Base-by-base conservation (phyloP, 1,284 basidiomycete species). In the Boletus mariae region DNA sequence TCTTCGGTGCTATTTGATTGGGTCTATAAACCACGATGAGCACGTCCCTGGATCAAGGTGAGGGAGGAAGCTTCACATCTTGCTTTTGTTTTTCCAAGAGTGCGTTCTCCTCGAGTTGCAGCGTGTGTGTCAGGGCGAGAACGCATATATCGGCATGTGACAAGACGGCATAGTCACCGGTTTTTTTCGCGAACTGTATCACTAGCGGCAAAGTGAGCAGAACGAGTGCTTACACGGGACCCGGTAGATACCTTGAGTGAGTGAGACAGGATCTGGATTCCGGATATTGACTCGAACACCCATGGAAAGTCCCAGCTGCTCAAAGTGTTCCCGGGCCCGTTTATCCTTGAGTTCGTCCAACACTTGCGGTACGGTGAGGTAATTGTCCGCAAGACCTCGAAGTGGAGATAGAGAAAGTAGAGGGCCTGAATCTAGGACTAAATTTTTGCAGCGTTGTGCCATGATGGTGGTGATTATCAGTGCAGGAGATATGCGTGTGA, bases 101-200 rank as follows among this genome's bases (percentile, higher is more conserved):
- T 34, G 42, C 55, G 28, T 49, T 60, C 53, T 60, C 51, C 78
- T 80, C 73, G 84, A 76, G 70, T 56, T 79, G 86, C 52, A 95
- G 74, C 44, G 87, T 82, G 67, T 92, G 89, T 0, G 94, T 93
- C 60, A 99, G 75, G 0, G 97, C 97, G 44, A 99, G 75, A 38
- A 99, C 87, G 59, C 90, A 87, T 53, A 99, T 71, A 84, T 99
- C 97, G 15, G 95, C 83, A 64, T 87, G 81, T 9, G 94, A 98
- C 31, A 99, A 80, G 44, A 96, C 96, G 34, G 92, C 80, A 67
- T 94, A 96, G 73, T 99, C 97, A 72, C 97, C 97, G 0, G 96
- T 98, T 77, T 93, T 92, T 77, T 93, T 95, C 4, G 97, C 92
- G 72, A 89, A 91, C 57, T 90, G 87, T 48, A 91, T 90, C 9